Conservation (phyloP, 805 yeast genomes). For the Pichia eremophila region DNA sequence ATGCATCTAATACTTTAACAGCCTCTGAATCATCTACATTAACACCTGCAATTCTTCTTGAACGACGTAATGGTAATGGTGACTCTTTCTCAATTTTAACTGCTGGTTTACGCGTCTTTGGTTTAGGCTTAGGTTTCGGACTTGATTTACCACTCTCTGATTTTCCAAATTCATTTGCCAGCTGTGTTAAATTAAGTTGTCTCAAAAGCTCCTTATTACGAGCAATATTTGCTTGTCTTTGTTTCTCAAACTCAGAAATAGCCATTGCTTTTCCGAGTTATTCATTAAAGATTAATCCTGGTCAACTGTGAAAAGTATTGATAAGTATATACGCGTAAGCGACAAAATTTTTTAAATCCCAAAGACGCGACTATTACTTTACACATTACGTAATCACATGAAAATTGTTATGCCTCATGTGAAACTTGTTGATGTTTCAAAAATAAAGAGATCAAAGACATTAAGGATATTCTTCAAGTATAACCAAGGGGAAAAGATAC, state of each 20-base stretch:
- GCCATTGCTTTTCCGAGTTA: constrained; percentile 21
- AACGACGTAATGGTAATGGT: constrained; percentile 56
- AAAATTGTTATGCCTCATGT: not conserved
- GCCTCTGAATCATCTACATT: constrained; percentile 35
- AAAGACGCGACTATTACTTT: too few relatives aligned
- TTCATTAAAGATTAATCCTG: too few relatives aligned
- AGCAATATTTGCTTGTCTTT: constrained; percentile 69
- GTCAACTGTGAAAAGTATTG: too few relatives aligned
- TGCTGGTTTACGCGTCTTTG: constrained; percentile 12
- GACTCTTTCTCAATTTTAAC: constrained; percentile 24
- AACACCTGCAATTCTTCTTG: constrained; percentile 71
- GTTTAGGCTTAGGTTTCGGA: constrained; percentile 6
- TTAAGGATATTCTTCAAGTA: too few relatives aligned
- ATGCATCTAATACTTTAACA: constrained; percentile 28
- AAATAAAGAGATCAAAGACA: too few relatives aligned
- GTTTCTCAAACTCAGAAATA: constrained; percentile 59
- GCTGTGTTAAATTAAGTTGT: constrained; percentile 56
- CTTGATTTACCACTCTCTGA: not conserved
- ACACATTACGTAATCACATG: too few relatives aligned
- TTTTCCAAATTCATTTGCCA: constrained; percentile 29
- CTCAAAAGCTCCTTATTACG: constrained; percentile 70
- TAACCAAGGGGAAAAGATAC: too few relatives aligned
- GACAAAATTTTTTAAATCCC: not conserved
- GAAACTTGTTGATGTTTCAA: not conserved
- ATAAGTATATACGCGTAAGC: not conserved